Evolutionary conservation across 2,329 filamentous ascomycete genomes (phyloP).

Genomic region (Aspergillus niger): DNA sequence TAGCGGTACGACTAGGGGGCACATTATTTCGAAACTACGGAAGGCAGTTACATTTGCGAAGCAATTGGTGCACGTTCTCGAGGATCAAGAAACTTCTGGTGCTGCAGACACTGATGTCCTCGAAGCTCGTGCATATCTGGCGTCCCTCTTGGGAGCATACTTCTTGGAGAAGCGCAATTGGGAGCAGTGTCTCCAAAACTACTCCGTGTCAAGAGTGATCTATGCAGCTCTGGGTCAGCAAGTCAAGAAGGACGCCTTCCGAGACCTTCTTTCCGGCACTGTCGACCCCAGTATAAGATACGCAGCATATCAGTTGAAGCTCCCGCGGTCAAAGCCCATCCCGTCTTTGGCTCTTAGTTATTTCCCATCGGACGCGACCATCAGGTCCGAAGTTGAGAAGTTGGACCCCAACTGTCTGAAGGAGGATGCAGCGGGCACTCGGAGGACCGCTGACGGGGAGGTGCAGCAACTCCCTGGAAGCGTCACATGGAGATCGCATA

Average conservation of each 20-base stretch:
- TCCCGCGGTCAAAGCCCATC: slow-evolving; percentile 81
- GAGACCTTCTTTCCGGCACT: slow-evolving; percentile 80
- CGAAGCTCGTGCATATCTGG: slow-evolving; percentile 82
- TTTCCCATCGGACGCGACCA: slow-evolving; percentile 65
- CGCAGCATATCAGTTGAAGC: slow-evolving; percentile 86
- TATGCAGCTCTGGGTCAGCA: slow-evolving; percentile 72
- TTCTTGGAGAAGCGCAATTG: slow-evolving; percentile 87
- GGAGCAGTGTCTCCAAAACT: slow-evolving; percentile 74
- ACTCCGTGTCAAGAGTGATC: slow-evolving; percentile 75
- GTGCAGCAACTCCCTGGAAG: slow-evolving; percentile 64
- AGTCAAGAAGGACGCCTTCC: slow-evolving; percentile 74
- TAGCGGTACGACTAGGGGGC: slow-evolving; percentile 74
- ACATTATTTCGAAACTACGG: slow-evolving; percentile 83
- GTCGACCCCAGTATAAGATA: slow-evolving; percentile 94
- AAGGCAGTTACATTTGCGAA: slow-evolving; percentile 75
- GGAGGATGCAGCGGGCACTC: slow-evolving; percentile 56
- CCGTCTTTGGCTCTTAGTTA: slow-evolving; percentile 75
- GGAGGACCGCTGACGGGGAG: slow-evolving; percentile 47
- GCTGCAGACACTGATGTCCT: slow-evolving; percentile 71
- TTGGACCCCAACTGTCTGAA: slow-evolving; percentile 69
- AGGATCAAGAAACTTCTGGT: slow-evolving; percentile 63
- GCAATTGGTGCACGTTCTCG: slow-evolving; percentile 66
- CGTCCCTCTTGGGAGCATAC: slow-evolving; percentile 72
- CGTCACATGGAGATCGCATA: slow-evolving; percentile 81
- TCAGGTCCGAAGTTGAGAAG: slow-evolving; percentile 69